phyloP scores from a whole-genome alignment of 1,284 basidiomycete species.

The Cutaneotrichosporon mucoides region DNA sequence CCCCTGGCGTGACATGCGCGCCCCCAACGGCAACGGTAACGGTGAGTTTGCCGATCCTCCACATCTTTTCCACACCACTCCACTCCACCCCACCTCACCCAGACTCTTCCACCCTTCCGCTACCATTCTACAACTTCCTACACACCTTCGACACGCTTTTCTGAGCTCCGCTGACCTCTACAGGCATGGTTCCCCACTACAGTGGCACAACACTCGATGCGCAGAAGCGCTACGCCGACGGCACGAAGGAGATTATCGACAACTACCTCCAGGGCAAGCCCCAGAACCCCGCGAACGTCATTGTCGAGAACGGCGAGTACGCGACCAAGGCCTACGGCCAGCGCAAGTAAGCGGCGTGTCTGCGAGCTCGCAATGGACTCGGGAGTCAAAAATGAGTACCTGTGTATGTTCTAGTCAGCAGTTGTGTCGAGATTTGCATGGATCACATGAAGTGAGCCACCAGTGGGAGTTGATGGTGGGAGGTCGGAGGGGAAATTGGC shows the following conservation, averaged over 20 bases:
- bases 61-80: no score
- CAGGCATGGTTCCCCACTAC: constrained; percentile 52
- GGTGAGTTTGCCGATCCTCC: constrained; percentile 28
- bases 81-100: no score
- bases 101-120: no score
- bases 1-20: constrained; percentile 77
- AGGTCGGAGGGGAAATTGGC: no score
- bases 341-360: constrained; percentile 11
- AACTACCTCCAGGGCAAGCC: constrained; percentile 66
- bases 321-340: constrained; percentile 18
- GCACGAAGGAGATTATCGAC: constrained; percentile 72
- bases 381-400: background rate
- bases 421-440: no score
- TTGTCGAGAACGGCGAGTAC: constrained; percentile 59
- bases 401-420: no score
- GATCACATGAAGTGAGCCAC: no score
- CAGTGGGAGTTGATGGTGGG: no score
- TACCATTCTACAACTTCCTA: no score
- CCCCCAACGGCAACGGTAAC: constrained; percentile 72
- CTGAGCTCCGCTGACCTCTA: no score
- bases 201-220: constrained; percentile 89
- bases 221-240: constrained; percentile 79
- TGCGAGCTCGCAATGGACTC: background rate
- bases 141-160: no score
- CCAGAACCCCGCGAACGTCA: constrained; percentile 76